Evolutionary conservation across 2,329 filamentous ascomycete genomes (phyloP).

Genomic region (Zymoseptoria crescenta): DNA sequence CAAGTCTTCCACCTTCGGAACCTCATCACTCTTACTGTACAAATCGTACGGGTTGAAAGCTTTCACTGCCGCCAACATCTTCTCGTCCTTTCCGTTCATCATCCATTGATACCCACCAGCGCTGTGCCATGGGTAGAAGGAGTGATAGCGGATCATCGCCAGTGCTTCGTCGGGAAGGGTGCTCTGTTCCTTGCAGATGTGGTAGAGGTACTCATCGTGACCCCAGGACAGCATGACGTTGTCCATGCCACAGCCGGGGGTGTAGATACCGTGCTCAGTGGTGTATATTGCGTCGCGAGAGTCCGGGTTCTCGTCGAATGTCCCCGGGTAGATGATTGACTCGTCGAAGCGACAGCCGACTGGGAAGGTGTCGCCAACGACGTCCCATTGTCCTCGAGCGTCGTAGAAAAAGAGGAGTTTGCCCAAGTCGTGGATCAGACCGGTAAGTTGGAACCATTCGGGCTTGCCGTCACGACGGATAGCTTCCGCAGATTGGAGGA

Average conservation of each 20-base stretch:
- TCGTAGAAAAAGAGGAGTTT: constrained; percentile 76
- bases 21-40: constrained; percentile 82
- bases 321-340: constrained; percentile 71
- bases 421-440: constrained; percentile 71
- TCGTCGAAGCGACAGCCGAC: constrained; percentile 69
- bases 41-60: constrained; percentile 89
- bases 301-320: constrained; percentile 72
- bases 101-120: constrained; percentile 72
- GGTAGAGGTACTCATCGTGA: constrained; percentile 81
- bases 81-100: constrained; percentile 74
- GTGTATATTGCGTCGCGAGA: constrained; percentile 61
- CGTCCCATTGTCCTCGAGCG: constrained; percentile 85
- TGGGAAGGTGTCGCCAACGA: constrained; percentile 79
- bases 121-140: constrained; percentile 86
- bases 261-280: constrained; percentile 73
- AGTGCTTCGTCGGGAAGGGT: constrained; percentile 72
- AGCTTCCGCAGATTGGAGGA: constrained; percentile 81
- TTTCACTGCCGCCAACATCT: constrained; percentile 71
- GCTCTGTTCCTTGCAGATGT: constrained; percentile 75
- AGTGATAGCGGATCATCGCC: constrained; percentile 90
- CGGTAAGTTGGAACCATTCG: constrained; percentile 72
- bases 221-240: constrained; percentile 89
- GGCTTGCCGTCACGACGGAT: constrained; percentile 79
- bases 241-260: constrained; percentile 69
- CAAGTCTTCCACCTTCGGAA: constrained; percentile 66